A percentile compares a stretch with the other conserved stretches of the same genome.
Conservation (phyloP, 2,329 filamentous ascomycete genomes). For the Clarireedia hainanense region DNA sequence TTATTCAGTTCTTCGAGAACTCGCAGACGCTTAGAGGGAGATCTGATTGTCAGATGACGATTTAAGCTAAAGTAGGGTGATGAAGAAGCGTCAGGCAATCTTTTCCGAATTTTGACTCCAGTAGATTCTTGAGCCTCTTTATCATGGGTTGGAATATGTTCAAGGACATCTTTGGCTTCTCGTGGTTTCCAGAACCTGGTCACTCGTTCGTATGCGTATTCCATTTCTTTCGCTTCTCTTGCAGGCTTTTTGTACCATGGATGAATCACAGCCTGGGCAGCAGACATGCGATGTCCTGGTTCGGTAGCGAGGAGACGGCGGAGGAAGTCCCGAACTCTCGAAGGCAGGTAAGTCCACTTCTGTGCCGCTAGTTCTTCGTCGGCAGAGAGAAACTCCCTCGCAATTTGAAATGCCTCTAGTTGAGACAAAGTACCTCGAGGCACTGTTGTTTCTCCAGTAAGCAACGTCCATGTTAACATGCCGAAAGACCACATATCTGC, state of each 20-base stretch:
- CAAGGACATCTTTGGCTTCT: conserved; percentile 15
- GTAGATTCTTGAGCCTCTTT: not conserved
- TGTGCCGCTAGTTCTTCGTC: conserved; percentile 6
- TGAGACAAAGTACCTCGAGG: conserved; percentile 15
- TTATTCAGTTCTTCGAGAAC: conserved; percentile 20
- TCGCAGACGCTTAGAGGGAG: conserved; percentile 14
- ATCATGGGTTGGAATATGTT: conserved; percentile 15
- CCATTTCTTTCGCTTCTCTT: conserved; percentile 18
- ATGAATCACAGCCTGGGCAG: conserved; percentile 29
- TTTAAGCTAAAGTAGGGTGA: conserved; percentile 27
- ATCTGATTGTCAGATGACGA: conserved; percentile 15
- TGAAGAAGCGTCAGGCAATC: conserved; percentile 20
- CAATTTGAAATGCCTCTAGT: conserved; percentile 17
- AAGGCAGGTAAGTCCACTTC: conserved; percentile 13
- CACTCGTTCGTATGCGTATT: conserved; percentile 20
- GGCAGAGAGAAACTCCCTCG: conserved; percentile 12
- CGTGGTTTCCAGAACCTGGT: conserved; percentile 24
- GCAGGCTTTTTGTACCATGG: conserved; percentile 30
- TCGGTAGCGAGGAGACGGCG: conserved; percentile 30
- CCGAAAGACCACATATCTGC: conserved; percentile 29
- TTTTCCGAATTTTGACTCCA: conserved; percentile 11
- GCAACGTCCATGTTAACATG: conserved; percentile 21
- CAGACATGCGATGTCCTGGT: conserved; percentile 29
- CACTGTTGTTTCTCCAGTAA: conserved; percentile 20
- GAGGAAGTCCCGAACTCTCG: conserved; percentile 26